Evolutionary conservation across 305 asterid species (phyloP).

Genomic region (Solanum chacoense): DNA sequence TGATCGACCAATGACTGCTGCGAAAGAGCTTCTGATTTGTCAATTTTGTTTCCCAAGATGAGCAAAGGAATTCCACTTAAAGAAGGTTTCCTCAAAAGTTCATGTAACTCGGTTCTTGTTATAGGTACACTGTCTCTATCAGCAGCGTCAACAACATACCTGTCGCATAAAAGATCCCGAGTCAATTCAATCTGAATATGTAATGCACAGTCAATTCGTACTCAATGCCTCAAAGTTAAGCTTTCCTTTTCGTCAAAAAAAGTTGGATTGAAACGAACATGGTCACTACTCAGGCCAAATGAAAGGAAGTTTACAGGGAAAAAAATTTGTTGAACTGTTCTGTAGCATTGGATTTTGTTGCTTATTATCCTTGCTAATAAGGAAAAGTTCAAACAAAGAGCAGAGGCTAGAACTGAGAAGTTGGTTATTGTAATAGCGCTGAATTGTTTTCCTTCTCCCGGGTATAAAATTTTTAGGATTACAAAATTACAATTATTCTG

Average conservation of each 20-base stretch:
- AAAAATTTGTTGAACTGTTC: no score
- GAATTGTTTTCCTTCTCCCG: neutral
- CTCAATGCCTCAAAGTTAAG: neutral
- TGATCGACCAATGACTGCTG: conserved; percentile 69
- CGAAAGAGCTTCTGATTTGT: conserved; percentile 84
- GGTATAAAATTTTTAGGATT: neutral
- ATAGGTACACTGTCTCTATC: conserved; percentile 85
- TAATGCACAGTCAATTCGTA: neutral
- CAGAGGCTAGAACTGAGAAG: neutral
- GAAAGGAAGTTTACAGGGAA: neutral
- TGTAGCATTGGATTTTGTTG: neutral
- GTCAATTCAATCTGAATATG: neutral
- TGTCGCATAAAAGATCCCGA: conserved; percentile 10
- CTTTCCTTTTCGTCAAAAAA: neutral
- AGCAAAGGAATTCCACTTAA: conserved; percentile 69
- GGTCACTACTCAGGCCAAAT: neutral
- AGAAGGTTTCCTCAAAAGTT: conserved; percentile 68
- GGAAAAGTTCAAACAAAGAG: neutral
- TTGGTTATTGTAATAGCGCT: neutral
- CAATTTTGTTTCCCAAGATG: conserved; percentile 83
- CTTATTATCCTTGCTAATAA: neutral
- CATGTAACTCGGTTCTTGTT: conserved; percentile 67
- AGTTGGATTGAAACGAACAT: neutral
- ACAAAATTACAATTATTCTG: neutral
- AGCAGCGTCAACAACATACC: conserved; percentile 96